Evolutionary conservation across 345 rosid species (phyloP).

Genomic region (Eucalyptus leucophloia): DNA sequence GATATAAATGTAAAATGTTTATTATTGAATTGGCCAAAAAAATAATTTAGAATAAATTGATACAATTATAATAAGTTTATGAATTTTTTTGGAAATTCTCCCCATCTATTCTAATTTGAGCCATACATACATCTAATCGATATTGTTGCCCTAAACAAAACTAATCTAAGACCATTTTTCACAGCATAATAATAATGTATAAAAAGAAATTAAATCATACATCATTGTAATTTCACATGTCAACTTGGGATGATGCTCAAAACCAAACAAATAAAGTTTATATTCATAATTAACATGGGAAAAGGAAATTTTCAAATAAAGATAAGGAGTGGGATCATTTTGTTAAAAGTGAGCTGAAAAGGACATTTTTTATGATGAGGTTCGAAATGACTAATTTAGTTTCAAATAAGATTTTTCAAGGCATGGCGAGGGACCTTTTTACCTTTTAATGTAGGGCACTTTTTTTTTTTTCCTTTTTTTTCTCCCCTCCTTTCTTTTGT

Average conservation of each 20-base stretch:
- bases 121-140: background rate
- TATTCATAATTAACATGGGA: background rate
- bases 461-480: too few relatives aligned
- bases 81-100: rapidly evolving
- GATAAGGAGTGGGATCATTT: background rate
- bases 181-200: background rate
- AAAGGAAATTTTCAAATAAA: background rate
- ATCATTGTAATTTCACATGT: background rate
- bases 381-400: too few relatives aligned
- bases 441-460: background rate
- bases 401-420: too few relatives aligned
- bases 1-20: too few relatives aligned
- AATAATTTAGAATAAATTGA: too few relatives aligned
- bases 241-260: background rate
- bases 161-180: too few relatives aligned
- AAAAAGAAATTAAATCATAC: background rate
- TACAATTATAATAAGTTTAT: too few relatives aligned
- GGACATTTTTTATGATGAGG: background rate
- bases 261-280: too few relatives aligned
- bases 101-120: background rate
- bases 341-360: too few relatives aligned
- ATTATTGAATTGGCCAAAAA: too few relatives aligned
- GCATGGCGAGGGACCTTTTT: background rate
- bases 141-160: background rate
- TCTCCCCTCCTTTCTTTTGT: too few relatives aligned